Conservation (phyloP, 768 basidiomycete species). For the Leccinum subgranulosum region DNA sequence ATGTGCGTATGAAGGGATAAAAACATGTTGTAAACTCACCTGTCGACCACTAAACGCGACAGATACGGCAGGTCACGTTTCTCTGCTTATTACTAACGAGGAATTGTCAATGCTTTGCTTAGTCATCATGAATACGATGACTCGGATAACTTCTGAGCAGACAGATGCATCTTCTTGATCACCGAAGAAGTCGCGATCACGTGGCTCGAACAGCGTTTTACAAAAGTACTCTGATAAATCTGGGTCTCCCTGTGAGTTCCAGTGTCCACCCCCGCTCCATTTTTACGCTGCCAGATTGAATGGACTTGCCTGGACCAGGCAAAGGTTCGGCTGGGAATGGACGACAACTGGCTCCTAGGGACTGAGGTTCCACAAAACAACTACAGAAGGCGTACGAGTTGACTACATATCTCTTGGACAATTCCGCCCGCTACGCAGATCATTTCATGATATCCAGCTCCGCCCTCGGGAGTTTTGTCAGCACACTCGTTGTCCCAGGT, state of each 20-base stretch:
- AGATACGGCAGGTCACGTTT: slow-evolving; percentile 4
- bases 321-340: slow-evolving; percentile 20
- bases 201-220: slow-evolving; percentile 44
- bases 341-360: slow-evolving; percentile 15
- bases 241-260: slow-evolving; percentile 3
- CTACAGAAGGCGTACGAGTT: slow-evolving; percentile 10
- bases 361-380: slow-evolving; percentile 14
- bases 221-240: slow-evolving; percentile 43
- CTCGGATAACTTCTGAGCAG: background rate
- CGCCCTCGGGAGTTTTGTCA: background rate
- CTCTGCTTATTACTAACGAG: too few relatives aligned
- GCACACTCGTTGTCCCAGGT: background rate
- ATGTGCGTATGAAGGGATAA: too few relatives aligned
- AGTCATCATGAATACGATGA: background rate
- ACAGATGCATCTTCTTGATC: too few relatives aligned
- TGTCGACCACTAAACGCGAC: too few relatives aligned
- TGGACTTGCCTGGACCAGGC: too few relatives aligned
- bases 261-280: background rate
- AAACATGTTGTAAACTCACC: too few relatives aligned
- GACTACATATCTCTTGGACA: background rate
- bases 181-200: too few relatives aligned
- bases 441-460: slow-evolving; percentile 11
- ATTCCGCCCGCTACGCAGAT: slow-evolving; percentile 2
- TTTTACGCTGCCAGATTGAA: background rate
- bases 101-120: too few relatives aligned